phyloP scores from a whole-genome alignment of 2,329 filamentous ascomycete species.

The Monosporascus sp. region DNA sequence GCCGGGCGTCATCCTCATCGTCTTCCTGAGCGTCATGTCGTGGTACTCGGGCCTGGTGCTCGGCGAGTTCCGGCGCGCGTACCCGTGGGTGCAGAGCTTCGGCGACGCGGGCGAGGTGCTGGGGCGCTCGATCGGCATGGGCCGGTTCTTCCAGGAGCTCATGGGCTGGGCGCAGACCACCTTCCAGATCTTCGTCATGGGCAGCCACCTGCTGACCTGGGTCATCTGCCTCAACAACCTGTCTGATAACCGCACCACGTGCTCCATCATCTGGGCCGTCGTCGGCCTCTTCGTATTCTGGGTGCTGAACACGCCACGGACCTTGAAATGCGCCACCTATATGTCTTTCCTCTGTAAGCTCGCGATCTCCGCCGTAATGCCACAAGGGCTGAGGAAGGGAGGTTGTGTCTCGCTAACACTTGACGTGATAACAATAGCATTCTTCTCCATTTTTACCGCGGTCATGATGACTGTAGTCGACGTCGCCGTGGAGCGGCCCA shows the following conservation, averaged over 20 bases:
- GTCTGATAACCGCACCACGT: conserved; percentile 49
- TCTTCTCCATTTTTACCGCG: conserved; percentile 56
- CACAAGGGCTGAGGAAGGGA: not conserved
- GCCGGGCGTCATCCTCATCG: conserved; percentile 67
- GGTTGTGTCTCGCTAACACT: not conserved
- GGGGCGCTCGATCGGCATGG: conserved; percentile 38
- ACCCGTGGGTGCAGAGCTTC: conserved; percentile 64
- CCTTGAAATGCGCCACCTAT: conserved; percentile 57
- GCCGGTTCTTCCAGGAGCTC: conserved; percentile 52
- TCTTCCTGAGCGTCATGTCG: conserved; percentile 62
- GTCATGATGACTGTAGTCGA: conserved; percentile 61
- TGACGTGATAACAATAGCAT: conserved; percentile 30
- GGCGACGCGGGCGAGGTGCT: conserved; percentile 61
- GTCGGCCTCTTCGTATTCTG: conserved; percentile 55
- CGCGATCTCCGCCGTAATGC: no score
- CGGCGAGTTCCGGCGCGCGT: conserved; percentile 66
- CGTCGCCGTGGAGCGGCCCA: conserved; percentile 44
- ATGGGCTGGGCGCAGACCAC: conserved; percentile 55
- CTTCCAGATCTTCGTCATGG: conserved; percentile 65
- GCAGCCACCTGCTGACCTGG: conserved; percentile 64
- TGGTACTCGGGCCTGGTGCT: conserved; percentile 52
- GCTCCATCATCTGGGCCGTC: conserved; percentile 60
- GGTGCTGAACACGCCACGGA: conserved; percentile 55
- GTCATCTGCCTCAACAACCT: conserved; percentile 62
- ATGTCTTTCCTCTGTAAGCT: conserved; percentile 51